phyloP scores from a whole-genome alignment of 768 basidiomycete species.

The Lentinula boryana region DNA sequence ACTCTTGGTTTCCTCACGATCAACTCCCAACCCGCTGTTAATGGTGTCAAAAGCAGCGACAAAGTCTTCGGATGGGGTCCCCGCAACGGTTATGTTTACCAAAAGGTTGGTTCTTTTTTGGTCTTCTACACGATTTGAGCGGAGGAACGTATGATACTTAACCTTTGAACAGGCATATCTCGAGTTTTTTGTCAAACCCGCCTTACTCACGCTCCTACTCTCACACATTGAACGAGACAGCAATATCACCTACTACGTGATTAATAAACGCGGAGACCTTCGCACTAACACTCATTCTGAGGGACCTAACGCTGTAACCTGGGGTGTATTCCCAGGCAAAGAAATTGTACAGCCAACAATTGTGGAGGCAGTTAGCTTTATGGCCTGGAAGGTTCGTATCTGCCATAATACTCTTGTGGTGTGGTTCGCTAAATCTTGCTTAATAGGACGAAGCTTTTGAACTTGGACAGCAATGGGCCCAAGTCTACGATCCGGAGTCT shows the following conservation, averaged over 20 bases:
- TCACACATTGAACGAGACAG: slow-evolving; percentile 80
- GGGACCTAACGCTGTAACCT: slow-evolving; percentile 97
- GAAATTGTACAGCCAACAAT: slow-evolving; percentile 96
- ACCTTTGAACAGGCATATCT: slow-evolving; percentile 69
- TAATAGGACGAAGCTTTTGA: slow-evolving; percentile 88
- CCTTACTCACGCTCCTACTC: slow-evolving; percentile 66
- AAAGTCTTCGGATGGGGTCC: slow-evolving; percentile 92
- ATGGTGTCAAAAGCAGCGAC: slow-evolving; percentile 82
- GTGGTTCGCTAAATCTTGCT: slow-evolving; percentile 6
- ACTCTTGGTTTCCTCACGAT: slow-evolving; percentile 91
- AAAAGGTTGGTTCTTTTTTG: slow-evolving; percentile 54
- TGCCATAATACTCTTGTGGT: not conserved
- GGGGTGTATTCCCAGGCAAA: slow-evolving; percentile 97
- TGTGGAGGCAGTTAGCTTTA: slow-evolving; percentile 95
- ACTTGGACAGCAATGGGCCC: slow-evolving; percentile 87
- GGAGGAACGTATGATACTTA: not conserved
- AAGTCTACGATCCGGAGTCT: slow-evolving; percentile 75
- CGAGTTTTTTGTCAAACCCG: slow-evolving; percentile 87
- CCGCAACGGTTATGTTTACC: slow-evolving; percentile 89
- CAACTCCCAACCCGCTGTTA: slow-evolving; percentile 95
- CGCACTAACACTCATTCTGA: slow-evolving; percentile 93
- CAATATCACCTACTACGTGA: slow-evolving; percentile 93
- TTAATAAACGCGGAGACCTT: slow-evolving; percentile 92
- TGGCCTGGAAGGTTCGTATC: slow-evolving; percentile 87
- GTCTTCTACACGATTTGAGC: not conserved